Conservation (phyloP, 768 basidiomycete genomes). For the Collybiopsis confluens region DNA sequence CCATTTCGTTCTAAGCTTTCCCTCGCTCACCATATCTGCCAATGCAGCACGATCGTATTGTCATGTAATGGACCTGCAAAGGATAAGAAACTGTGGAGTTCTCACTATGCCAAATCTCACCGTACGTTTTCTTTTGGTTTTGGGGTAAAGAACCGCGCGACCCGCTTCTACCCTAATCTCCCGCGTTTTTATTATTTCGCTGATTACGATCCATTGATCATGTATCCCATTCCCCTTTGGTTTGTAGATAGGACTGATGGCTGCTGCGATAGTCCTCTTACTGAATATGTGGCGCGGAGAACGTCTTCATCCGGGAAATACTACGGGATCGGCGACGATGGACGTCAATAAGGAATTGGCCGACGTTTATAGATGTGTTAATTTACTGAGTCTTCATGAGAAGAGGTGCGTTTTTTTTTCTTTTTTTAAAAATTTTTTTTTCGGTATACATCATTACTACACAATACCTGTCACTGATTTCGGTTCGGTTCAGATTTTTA, state of each 20-base stretch:
- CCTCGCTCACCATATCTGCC: conserved; percentile 6
- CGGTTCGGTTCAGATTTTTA: too few relatives aligned
- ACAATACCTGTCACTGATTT: too few relatives aligned
- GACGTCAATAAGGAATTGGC: neutral
- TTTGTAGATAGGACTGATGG: neutral
- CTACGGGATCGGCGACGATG: conserved; percentile 10
- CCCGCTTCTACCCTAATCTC: too few relatives aligned
- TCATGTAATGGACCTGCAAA: conserved; percentile 8
- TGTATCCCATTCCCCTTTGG: neutral
- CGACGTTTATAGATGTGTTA: conserved; percentile 3
- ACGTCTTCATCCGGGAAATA: neutral
- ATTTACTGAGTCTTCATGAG: conserved; percentile 1
- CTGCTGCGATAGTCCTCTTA: conserved; percentile 1
- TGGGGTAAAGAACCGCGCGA: too few relatives aligned
- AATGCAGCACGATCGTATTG: conserved; percentile 7
- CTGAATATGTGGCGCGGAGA: conserved; percentile 2
- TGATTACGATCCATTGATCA: too few relatives aligned
- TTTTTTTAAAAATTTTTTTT: too few relatives aligned
- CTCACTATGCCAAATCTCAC: conserved; percentile 5
- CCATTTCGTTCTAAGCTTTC: neutral
- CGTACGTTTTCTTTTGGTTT: too few relatives aligned
- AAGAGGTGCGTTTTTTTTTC: conserved; percentile 5
- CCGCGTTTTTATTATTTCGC: too few relatives aligned
- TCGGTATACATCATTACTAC: too few relatives aligned
- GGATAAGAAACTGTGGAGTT: neutral